Conservation (phyloP, 2,329 filamentous ascomycete genomes). For the Penicillium frequentans region DNA sequence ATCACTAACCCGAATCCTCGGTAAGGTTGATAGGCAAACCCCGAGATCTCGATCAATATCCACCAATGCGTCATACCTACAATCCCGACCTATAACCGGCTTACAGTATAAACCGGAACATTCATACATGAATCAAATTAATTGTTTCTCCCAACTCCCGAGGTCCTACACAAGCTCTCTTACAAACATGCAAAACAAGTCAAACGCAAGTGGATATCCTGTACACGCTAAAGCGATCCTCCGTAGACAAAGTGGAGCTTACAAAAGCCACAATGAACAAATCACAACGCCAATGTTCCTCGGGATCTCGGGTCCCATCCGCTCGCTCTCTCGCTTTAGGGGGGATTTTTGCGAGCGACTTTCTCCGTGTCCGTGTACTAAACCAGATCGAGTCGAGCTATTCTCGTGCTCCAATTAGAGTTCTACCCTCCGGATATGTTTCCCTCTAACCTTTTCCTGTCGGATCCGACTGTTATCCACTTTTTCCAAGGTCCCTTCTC, state of each 20-base stretch:
- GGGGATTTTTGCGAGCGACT: not conserved
- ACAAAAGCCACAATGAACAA: not conserved
- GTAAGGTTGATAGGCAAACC: not conserved
- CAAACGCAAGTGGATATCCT: not conserved
- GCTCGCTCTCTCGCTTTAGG: constrained; percentile 5
- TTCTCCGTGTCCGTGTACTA: not conserved
- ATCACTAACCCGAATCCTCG: not conserved
- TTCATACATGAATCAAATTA: not conserved
- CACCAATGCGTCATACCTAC: not conserved
- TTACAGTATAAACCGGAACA: too few species aligned
- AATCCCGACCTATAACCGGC: too few species aligned
- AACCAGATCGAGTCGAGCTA: constrained; percentile 7
- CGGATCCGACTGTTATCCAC: constrained; percentile 5
- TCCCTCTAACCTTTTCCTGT: not conserved
- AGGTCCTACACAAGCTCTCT: not conserved
- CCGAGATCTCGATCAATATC: not conserved
- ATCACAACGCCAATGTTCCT: not conserved
- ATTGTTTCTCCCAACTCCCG: not conserved
- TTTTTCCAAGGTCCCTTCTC: not conserved
- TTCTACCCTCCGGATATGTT: not conserved
- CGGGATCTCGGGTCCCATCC: constrained; percentile 7
- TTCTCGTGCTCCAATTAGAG: constrained; percentile 1
- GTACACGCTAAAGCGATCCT: constrained; percentile 11
- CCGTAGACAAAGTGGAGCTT: not conserved
- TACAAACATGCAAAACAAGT: not conserved